Base-by-base conservation (phyloP, 768 basidiomycete genomes). In the Termitomyces sp. region DNA sequence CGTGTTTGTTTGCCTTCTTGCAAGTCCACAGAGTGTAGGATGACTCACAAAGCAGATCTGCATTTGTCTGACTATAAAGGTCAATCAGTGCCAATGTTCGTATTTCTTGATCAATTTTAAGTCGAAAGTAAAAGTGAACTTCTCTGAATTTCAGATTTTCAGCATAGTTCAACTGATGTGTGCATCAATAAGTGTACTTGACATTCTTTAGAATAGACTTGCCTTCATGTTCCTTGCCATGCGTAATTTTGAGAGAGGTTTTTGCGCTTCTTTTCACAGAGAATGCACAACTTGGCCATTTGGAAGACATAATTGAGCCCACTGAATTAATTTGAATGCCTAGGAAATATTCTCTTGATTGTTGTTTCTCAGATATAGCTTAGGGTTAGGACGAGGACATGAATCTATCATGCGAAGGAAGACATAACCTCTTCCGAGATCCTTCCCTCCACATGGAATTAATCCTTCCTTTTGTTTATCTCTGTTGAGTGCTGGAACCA, bases 251-350 rank as follows among this genome's bases (percentile, higher is more conserved):
- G 20, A 57, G 2, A 45, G n/a, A 36, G 61, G 56, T 18, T 54
- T 57, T 11, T 15, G 22, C 13, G 20, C 3, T 40, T 62, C 61
- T 18, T 58, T 58, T 68, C 68, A 72, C 8, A 53, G 18, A 5
- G 66, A 71, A 1, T 66, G 52, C 4, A 65, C 65, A 24, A 71
- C 65, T 46, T 71, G 67, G 0, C 71, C 68, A 50, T 63, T 65
- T 2, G 67, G 68, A 15, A 72, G 58, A 1, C n/a, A 32, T 16
- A 70, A 48, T 0, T 62, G 59, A 13, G 70, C 65, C 66, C 71
- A 70, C 8, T 63, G 54, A 28, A 48, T 48, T 16, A 48, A 6
- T 32, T 49, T 16, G 48, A 49, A 49, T 16, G 24, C 7, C 6
- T 15, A 12, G 16, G 33, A 24, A 38, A 55, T 11, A 2, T 20